phyloP scores from a whole-genome alignment of 1,139 yeast species.

The Groenewaldozyma sp. region DNA sequence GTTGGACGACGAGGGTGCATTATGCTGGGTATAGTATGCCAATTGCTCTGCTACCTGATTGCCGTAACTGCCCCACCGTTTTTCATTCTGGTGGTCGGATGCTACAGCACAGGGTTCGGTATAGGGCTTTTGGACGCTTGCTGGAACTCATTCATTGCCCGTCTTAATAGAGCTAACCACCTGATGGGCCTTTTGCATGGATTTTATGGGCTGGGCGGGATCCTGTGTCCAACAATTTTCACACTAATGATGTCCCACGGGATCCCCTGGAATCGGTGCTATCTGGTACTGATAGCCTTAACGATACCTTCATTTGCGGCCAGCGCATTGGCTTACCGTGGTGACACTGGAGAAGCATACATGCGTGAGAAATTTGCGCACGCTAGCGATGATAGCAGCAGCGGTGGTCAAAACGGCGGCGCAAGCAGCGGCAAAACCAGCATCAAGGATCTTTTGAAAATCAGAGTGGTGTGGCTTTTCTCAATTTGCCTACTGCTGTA shows the following conservation, averaged over 20 bases:
- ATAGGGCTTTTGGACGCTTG: constrained; percentile 47
- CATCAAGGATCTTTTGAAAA: constrained; percentile 32
- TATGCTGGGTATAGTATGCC: constrained; percentile 31
- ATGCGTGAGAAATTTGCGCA: constrained; percentile 1
- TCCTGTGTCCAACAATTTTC: constrained; percentile 47
- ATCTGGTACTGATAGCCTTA: constrained; percentile 31
- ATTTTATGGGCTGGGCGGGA: constrained; percentile 54
- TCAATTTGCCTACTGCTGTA: constrained; percentile 51
- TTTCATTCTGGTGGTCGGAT: constrained; percentile 39
- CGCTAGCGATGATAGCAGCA: not conserved
- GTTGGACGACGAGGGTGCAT: constrained; percentile 36
- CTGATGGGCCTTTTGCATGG: constrained; percentile 50
- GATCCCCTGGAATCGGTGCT: constrained; percentile 44
- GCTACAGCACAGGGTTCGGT: constrained; percentile 53
- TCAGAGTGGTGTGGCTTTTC: constrained; percentile 49
- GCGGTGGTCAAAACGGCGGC: not conserved
- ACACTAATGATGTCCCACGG: constrained; percentile 43
- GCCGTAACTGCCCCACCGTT: constrained; percentile 35
- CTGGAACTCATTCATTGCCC: constrained; percentile 46
- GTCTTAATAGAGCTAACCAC: constrained; percentile 40
- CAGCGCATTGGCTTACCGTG: constrained; percentile 14
- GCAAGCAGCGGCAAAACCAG: constrained; percentile 2
- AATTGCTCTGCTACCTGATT: constrained; percentile 34
- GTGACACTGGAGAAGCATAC: constrained; percentile 14
- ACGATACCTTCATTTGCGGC: constrained; percentile 30